Evolutionary conservation across 2,329 filamentous ascomycete genomes (phyloP), one percentile per base, ranked within the genome.

Genomic region (Clonostachys rhizophaga): DNA sequence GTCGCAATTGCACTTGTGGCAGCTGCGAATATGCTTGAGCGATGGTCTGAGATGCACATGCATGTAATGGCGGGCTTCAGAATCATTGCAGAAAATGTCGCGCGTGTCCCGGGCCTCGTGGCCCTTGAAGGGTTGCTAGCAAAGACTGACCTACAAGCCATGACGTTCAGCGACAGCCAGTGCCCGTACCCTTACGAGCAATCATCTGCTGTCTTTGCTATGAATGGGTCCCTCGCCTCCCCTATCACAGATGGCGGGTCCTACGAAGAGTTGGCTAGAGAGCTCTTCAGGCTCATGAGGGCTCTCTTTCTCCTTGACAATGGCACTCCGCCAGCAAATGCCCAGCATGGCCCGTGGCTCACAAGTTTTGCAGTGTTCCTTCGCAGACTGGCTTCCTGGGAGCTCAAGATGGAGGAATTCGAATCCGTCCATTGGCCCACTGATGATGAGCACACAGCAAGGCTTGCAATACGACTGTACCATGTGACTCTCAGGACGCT

Each of bases 1-100:
- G 35, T 68, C 2, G 64, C 63, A 34, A 52, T 66, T 7, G 60
- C 62, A 3, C 55, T 68, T 6, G 50, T 61, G 1, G 63, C 63
- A 1, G 55, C 59, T 1, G 54, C 66, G 2, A 62, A 63, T 41
- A 53, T 66, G 44, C 50, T 62, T 39, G 64, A 64, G 1, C 51
- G 52, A 5, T 66, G 59, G 57, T 33, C 46, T 0, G 65, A 68
- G 17, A 59, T 56, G 18, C 56, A 55, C 13, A 52, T 63, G 1
- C 65, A 68, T 44, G 54, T 67, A 30, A 49, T 50, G 9, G 58
- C 62, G 8, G 65, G 60, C 0, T 57, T 61, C 34, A 51, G 48
- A 1, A 41, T 68, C 5, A 30, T 67, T 5, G 36, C 43, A 10
- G 50, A 50, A 8, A 45, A 56, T 34, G 47, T 34, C 12, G 17